phyloP scores from a whole-genome alignment of 192 early-diverging fungal species.

The Backusella macrospora region DNA sequence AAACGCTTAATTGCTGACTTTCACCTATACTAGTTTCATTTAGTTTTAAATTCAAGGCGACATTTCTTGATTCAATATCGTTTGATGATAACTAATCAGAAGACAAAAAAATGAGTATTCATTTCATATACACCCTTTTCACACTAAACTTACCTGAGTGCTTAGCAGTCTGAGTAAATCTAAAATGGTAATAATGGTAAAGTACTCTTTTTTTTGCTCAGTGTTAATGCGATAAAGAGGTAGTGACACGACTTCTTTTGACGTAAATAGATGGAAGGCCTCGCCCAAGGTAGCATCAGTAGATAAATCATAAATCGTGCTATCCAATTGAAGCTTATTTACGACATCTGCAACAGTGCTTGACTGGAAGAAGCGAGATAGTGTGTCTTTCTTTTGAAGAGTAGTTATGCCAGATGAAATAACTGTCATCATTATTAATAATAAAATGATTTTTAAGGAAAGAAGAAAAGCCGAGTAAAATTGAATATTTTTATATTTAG shows the following conservation, averaged over 20 bases:
- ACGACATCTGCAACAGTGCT: conserved; percentile 26
- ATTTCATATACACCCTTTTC: not conserved
- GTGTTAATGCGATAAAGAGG: conserved; percentile 48
- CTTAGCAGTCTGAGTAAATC: conserved; percentile 50
- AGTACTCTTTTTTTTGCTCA: conserved; percentile 42
- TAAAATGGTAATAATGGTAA: conserved; percentile 54
- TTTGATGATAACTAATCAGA: not conserved
- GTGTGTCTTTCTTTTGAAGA: not conserved
- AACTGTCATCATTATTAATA: not conserved
- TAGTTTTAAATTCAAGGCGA: conserved; percentile 23
- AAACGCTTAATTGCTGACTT: conserved; percentile 19
- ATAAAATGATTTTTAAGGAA: not conserved
- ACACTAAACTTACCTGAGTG: conserved; percentile 31
- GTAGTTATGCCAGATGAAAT: not conserved
- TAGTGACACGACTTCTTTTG: conserved; percentile 57
- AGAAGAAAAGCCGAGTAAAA: not conserved
- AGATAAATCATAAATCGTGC: conserved; percentile 48
- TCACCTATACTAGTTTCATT: conserved; percentile 1
- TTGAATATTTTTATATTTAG: not conserved
- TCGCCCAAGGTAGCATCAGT: conserved; percentile 52
- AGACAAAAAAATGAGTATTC: not conserved
- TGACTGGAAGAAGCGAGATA: conserved; percentile 3
- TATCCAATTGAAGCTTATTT: conserved; percentile 1
- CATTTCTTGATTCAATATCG: not conserved
- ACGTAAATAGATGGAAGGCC: conserved; percentile 53